Base-by-base conservation (phyloP, 208 protist species). In the Leishmania lainsoni region DNA sequence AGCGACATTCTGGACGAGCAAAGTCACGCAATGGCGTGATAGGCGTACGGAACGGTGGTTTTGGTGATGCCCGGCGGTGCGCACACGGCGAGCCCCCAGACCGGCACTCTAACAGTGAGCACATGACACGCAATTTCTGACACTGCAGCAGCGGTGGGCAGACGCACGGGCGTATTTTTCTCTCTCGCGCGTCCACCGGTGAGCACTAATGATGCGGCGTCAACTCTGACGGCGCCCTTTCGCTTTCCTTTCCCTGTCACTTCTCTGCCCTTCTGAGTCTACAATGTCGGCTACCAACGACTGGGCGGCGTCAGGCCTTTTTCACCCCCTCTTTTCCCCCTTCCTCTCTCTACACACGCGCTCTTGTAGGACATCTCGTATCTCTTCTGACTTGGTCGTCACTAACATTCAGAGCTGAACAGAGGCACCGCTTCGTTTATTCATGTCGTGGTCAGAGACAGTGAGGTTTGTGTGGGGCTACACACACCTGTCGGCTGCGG, bases 1-100 rank as follows among this genome's bases (percentile, higher is more conserved):
- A 89, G 93, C 9, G 90, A 95, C 76, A 86, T 97, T 32, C 81
- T 96, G 59, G 89, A 94, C 26, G 83, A 90, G 29, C 76, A 87
- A 22, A 81, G 63, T 26, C 49, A 79, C 56, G 63, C 66, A 1
- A 51, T 42, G 17, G 65, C 51, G 52, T 82, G 65, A 77, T n/a
- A 22, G 16, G n/a, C 14, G 56, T 59, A 20, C 39, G 14, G 69
- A 29, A 29, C 5, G 61, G 71, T 73, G 42, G n/a, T 20, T 8
- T 5, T 52, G 56, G 51, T 12, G 45, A 22, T 52, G 69, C 42
- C 39, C 39, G 9, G 66, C 0, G 12, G 42, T 26, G 66, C 68
- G 29, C 61, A 69, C 29, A 52, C 12, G 52, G 5, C 42, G 20
- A 16, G 69, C 10, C 10, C 26, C 32, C 20, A 52, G 45, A 26